Evolutionary conservation across 2,329 filamentous ascomycete genomes (phyloP).

Genomic region (Neopestalotiopsis clavispora): DNA sequence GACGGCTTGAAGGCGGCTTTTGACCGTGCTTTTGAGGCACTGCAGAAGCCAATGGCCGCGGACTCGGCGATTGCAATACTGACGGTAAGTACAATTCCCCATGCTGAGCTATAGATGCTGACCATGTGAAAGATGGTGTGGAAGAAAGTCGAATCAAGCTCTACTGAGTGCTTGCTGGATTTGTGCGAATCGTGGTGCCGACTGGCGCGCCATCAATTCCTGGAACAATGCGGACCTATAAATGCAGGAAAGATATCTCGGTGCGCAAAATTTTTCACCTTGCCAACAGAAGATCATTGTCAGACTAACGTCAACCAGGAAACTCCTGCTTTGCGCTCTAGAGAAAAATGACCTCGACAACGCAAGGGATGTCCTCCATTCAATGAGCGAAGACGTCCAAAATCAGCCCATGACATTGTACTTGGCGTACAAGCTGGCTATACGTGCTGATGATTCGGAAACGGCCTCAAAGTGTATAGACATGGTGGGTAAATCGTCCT

Average conservation of each 20-base stretch:
- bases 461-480: conserved; percentile 69
- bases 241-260: conserved; percentile 74
- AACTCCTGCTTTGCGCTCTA: conserved; percentile 73
- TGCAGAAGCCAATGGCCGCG: conserved; percentile 55
- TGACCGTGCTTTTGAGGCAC: conserved; percentile 45
- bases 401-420: conserved; percentile 72
- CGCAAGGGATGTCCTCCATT: conserved; percentile 59
- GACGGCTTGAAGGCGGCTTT: conserved; percentile 31
- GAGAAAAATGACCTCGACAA: conserved; percentile 57
- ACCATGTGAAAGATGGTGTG: conserved; percentile 71
- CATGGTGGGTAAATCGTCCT: conserved; percentile 56
- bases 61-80: conserved; percentile 71
- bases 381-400: conserved; percentile 62
- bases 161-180: conserved; percentile 55
- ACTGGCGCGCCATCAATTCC: conserved; percentile 69
- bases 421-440: conserved; percentile 74
- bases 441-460: conserved; percentile 62
- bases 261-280: conserved; percentile 41
- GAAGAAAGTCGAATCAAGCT: conserved; percentile 73
- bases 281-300: neutral
- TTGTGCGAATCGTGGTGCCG: conserved; percentile 73
- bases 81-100: conserved; percentile 53
- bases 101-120: conserved; percentile 15
- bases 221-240: conserved; percentile 66
- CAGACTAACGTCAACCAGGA: conserved; percentile 54